Evolutionary conservation across 2,329 filamentous ascomycete genomes (phyloP), one percentile per base, ranked within the genome.

Genomic region (Cladophialophora yegresii): DNA sequence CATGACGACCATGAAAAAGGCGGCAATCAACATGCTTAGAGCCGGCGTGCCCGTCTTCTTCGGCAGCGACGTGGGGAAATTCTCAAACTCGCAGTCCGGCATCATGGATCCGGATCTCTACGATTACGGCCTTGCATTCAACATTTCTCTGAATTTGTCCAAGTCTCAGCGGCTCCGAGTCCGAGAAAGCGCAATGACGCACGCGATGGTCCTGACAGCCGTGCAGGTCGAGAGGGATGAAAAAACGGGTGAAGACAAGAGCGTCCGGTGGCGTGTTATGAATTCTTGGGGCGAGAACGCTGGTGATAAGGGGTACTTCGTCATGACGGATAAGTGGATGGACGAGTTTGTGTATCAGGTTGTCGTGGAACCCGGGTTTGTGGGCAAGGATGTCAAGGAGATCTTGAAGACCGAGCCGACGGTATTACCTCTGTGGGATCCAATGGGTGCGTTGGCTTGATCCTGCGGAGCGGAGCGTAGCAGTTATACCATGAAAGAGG

Each of bases 121-220:
- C 72, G 88, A 95, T 76, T 95, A 93, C 76, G 85, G 89, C 71
- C 84, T 96, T 1, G 92, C 90, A n/a, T 92, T 96, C 77, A 91
- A 92, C 71, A 83, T 92, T 66, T 83, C 82, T 61, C 82, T 93
- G 8, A 86, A 85, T 20, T 83, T 96, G 84, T 85, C 80, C 72
- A 96, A 96, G 77, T 89, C 89, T 0, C 84, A 91, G 71, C 81
- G 92, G 3, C 79, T 96, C 53, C 81, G 84, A 71, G 88, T 88
- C 0, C 87, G 90, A 10, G 92, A 96, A 78, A 89, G 85, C 60
- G 83, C 85, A 57, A 96, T 96, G 92, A 96, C 92, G 0, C 92
- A 96, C 72, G 92, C 92, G 4, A 96, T 96, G 92, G 91, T 96
- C 0, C 77, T 96, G 67, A 96, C 91, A 2, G 92, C 86, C 0